Evolutionary conservation across 768 basidiomycete species (phyloP), one percentile per base, ranked within the genome.

Genomic region (Psilocybe cubensis): DNA sequence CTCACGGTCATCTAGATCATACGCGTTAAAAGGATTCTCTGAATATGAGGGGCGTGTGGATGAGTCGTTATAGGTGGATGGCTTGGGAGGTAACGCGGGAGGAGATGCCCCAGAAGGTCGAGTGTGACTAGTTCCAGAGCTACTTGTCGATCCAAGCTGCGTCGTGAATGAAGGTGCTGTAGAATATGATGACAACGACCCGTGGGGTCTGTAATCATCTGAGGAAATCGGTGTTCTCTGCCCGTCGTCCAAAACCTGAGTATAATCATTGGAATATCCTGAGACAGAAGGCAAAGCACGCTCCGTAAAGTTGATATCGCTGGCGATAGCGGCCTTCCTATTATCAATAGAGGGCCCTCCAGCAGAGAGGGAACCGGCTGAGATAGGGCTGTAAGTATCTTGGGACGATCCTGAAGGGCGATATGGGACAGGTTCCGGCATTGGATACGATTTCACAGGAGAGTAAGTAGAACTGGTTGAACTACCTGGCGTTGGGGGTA

Each of bases 391-490:
- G 45, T 69, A 67, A 44, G 68, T 66, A 46, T 56, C 60, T 9
- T 67, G 63, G 17, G 66, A 57, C 27, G 68, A 59, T 6, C 61
- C 59, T 38, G 66, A 61, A 18, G 76, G 72, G 52, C 71, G 61
- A 65, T 75, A 79, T 3, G 69, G 70, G 29, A 79, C 76, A 1
- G 81, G 75, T 59, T 78, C 78, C 2, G 79, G 79, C 75, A 80
- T 80, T 10, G 66, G n/a, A 28, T 71, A 64, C 20, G 63, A 43
- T 4, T 55, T 59, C 11, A 64, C 63, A 25, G 71, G 61, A 8
- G 70, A 66, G 21, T 66, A 52, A 5, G 65, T 63, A 12, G 69
- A 62, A 18, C 73, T 68, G n/a, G 76, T 69, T 27, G 59, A 57
- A 29, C 60, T 58, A 18, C 67, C 73, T 29, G 81, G 81, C 7